Evolutionary conservation across 2,329 filamentous ascomycete genomes (phyloP).

Genomic region (Drechslera avenae): DNA sequence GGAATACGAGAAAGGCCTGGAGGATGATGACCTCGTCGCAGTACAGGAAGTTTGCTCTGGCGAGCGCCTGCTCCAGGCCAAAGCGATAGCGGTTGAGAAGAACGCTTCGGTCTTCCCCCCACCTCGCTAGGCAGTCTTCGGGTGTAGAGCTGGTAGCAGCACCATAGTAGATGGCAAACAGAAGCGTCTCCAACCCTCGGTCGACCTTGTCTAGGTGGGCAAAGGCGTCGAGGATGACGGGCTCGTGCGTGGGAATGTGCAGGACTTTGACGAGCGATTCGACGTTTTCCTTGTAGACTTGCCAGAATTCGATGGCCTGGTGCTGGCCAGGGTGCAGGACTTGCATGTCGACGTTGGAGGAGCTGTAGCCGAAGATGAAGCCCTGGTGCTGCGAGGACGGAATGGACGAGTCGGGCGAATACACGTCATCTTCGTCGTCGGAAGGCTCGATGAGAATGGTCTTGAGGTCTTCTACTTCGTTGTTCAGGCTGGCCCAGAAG

Average conservation of each 20-base stretch:
- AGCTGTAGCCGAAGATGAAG: conserved; percentile 75
- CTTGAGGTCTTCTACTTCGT: conserved; percentile 72
- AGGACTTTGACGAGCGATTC: conserved; percentile 74
- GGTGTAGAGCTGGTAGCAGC: conserved; percentile 59
- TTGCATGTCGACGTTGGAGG: conserved; percentile 69
- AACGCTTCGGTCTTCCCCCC: conserved; percentile 59
- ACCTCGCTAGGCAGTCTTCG: conserved; percentile 53
- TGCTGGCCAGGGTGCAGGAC: conserved; percentile 67
- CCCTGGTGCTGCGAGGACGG: conserved; percentile 65
- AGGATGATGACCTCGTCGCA: conserved; percentile 66
- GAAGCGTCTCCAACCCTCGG: conserved; percentile 62
- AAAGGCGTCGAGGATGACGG: conserved; percentile 65
- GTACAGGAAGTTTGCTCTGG: conserved; percentile 66
- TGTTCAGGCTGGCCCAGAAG: conserved; percentile 77
- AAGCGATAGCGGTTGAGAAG: conserved; percentile 64
- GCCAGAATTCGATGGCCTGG: conserved; percentile 71
- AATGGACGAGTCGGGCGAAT: conserved; percentile 45
- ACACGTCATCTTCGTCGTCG: conserved; percentile 64
- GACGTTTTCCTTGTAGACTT: conserved; percentile 73
- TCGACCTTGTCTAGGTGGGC: conserved; percentile 64
- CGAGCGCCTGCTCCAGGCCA: conserved; percentile 66
- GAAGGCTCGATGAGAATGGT: conserved; percentile 66
- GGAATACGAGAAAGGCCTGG: conserved; percentile 66
- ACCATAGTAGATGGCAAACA: conserved; percentile 67
- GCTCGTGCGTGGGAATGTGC: conserved; percentile 70